Evolutionary conservation across 2,329 filamentous ascomycete species (phyloP), one percentile per base, ranked within the genome.

Genomic region (Penicillium corylophilum): DNA sequence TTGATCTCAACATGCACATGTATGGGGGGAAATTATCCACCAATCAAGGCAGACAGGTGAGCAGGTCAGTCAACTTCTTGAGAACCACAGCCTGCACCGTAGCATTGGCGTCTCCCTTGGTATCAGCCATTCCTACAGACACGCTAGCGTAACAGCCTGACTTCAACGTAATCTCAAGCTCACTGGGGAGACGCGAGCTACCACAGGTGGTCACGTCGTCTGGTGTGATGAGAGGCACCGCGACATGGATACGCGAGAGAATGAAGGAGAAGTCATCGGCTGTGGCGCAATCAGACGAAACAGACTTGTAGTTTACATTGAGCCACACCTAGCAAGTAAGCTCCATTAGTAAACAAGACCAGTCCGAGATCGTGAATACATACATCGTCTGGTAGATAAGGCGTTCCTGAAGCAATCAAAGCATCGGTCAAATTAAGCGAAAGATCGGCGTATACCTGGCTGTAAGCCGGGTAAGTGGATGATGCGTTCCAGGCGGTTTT

Each of bases 301-400:
- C 79, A 5, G 39, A 53, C 5, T 83, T 82, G 62, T 87, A 87
- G 71, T 89, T 89, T 60, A 89, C 84, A 59, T 89, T 89, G 28
- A 89, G 77, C 66, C 79, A 88, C 2, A 82, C 76, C 51, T 54
- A 36, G 13, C 7, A 24, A 18, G 22, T 18, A 4, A 38, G 15
- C 12, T 35, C 1, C 10, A n/a, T 43, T 23, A 49, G 22, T 7
- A 42, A 3, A 10, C 13, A 26, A 1, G 39, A 28, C 9, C 13
- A 8, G n/a, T n/a, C n/a, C 7, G 3, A 9, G 39, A 4, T 20
- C n/a, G 1, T 20, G n/a, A 26, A 2, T 42, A 28, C 48, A 33
- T 36, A 51, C 51, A 41, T 79, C 76, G 0, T 73, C 61, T 0
- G 86, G 85, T 3, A 89, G 75, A 63, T 86, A 88, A 0, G 87